These are phyloP conservation scores for Cunninghamia lanceolata DNA, from an alignment of 75 land plant genomes.

Conservation along the genomic window DNA sequence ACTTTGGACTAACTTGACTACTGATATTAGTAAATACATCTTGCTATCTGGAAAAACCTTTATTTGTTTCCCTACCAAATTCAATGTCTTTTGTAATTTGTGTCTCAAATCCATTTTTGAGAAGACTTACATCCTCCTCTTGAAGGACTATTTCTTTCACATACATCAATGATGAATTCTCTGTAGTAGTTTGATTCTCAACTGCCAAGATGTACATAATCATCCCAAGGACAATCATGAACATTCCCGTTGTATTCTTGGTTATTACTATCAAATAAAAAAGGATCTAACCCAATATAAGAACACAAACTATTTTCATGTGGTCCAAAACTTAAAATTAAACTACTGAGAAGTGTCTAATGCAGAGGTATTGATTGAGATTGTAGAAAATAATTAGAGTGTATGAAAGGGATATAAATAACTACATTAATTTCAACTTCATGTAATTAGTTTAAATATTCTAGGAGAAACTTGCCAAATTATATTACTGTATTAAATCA, in stretches of 20 bases:
- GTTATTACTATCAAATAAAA: constrained; percentile 53
- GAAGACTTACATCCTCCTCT: constrained; percentile 65
- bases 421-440: constrained; percentile 25
- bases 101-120: constrained; percentile 43
- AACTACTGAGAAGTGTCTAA: constrained; percentile 61
- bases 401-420: constrained; percentile 58
- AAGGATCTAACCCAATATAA: constrained; percentile 61
- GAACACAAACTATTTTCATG: constrained; percentile 73
- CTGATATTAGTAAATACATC: not conserved
- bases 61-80: constrained; percentile 26
- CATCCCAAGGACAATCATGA: constrained; percentile 59
- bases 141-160: constrained; percentile 41
- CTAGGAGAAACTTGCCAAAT: not conserved
- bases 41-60: not conserved
- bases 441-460: not conserved
- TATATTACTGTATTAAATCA: not conserved
- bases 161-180: constrained; percentile 1
- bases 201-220: constrained; percentile 66
- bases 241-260: constrained; percentile 66
- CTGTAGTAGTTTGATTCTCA: constrained; percentile 31
- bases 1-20: not conserved
- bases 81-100: constrained; percentile 47
- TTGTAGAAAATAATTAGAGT: constrained; percentile 64
- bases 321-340: constrained; percentile 65
- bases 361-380: constrained; percentile 66